phyloP scores from a whole-genome alignment of 1,284 basidiomycete species.

The Heliocybe sulcata region DNA sequence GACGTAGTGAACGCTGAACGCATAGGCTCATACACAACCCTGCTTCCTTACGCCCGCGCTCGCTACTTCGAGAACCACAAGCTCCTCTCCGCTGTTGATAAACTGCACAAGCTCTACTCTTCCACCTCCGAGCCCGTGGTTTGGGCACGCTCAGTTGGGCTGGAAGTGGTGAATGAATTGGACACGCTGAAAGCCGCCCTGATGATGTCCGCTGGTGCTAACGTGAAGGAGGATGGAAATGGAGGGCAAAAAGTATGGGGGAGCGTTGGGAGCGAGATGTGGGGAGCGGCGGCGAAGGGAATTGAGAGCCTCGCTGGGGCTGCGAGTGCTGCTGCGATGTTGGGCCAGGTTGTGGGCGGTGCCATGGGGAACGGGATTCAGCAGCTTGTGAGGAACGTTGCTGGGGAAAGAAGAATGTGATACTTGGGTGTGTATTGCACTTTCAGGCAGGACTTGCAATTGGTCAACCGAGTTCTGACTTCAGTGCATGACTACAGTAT shows the following conservation, averaged over 20 bases:
- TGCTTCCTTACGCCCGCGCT: conserved; percentile 71
- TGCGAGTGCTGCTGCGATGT: conserved; percentile 17
- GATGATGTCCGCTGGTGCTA: conserved; percentile 75
- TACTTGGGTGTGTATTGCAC: not conserved
- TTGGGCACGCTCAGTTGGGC: conserved; percentile 78
- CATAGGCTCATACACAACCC: conserved; percentile 70
- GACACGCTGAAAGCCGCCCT: conserved; percentile 75
- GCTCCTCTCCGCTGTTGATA: conserved; percentile 79
- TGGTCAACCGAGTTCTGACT: no score
- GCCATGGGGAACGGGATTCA: conserved; percentile 14
- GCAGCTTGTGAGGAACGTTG: not conserved
- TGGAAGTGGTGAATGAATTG: conserved; percentile 90
- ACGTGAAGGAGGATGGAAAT: not conserved
- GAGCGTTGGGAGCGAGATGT: not conserved
- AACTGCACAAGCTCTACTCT: conserved; percentile 81
- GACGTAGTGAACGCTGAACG: no score
- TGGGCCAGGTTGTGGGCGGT: conserved; percentile 17
- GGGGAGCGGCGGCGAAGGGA: conserved; percentile 26
- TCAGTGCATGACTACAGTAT: no score
- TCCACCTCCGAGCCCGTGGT: conserved; percentile 64
- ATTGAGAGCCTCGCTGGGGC: conserved; percentile 25
- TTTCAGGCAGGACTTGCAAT: not conserved
- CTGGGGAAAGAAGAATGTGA: not conserved
- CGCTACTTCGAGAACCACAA: conserved; percentile 85
- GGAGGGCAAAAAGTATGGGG: not conserved